Base-by-base conservation (phyloP, 257 asterid genomes). In the Solanum bukasovii region DNA sequence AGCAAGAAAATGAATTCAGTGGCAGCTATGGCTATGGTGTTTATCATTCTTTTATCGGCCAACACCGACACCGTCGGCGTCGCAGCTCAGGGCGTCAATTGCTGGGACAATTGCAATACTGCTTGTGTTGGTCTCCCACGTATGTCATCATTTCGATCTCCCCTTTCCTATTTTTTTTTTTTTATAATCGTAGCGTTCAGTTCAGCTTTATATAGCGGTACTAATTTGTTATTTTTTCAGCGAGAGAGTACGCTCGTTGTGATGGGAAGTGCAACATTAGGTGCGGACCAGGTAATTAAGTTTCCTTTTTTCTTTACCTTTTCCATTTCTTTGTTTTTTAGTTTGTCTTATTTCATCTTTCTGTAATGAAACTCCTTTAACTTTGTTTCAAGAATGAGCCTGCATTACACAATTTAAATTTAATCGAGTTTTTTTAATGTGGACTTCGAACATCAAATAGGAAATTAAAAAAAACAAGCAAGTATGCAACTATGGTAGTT, bases 61-160 rank as follows among this genome's bases (percentile, higher is more conserved):
- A 89, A 93, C 40, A 49, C 91, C 70, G 89, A 84, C 46, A 82
- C 86, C 73, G 89, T 90, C n/a, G 77, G 75, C 73, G 91, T 92
- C 38, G 72, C 78, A 74, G 78, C 94, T 84, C 91, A 89, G 44
- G 93, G 90, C 27, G 2, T 65, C 86, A 88, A 87, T 90, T 94
- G 96, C 87, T 21, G 49, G 82, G 96, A 94, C 87, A 59, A 77
- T 88, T 94, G 96, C 73, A 10, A 87, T 8, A 92, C 93, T 7
- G 94, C 16, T 88, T 94, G 95, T 89, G 91, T 93, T 52, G 46
- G 81, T 31, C 63, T 56, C 21, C 86, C 90, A 65, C 11, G 95
- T 93, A 90, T 79, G 9, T 35, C 13, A 9, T 44, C 70, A 40
- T 61, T 13, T 31, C 74, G 21, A 67, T 70, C 10, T 29, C 40